These are phyloP conservation scores for Colletotrichum eremochloae DNA, from an alignment of 2,329 filamentous ascomycete species.

Conservation along the genomic window DNA sequence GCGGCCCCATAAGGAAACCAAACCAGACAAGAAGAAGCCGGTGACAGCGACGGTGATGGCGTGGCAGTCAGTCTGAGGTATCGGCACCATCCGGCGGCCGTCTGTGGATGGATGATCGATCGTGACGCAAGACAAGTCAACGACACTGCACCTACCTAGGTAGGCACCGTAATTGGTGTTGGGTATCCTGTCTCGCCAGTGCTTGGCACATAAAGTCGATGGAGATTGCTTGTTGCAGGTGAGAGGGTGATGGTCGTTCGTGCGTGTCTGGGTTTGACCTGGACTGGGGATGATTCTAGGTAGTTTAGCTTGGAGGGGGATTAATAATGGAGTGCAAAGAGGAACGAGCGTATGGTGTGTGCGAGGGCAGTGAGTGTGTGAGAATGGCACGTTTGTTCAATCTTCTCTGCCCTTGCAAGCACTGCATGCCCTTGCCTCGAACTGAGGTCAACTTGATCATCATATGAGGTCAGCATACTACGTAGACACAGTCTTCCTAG, in stretches of 20 bases:
- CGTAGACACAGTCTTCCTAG: too few relatives aligned
- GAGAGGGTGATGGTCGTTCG: neutral
- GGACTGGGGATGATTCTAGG: neutral
- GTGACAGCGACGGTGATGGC: neutral
- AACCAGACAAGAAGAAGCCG: conserved; percentile 1
- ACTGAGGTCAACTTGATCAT: conserved; percentile 4
- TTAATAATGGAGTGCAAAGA: neutral
- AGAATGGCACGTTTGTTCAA: neutral
- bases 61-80: neutral
- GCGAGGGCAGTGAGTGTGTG: neutral
- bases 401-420: neutral
- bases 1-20: neutral
- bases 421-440: neutral
- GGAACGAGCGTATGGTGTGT: neutral
- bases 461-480: conserved; percentile 3
- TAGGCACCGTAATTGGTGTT: neutral
- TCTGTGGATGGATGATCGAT: neutral
- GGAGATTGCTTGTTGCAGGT: neutral
- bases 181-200: neutral
- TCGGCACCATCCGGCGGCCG: neutral
- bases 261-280: neutral
- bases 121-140: neutral
- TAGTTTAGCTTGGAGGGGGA: neutral
- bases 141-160: too few relatives aligned
- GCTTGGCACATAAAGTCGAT: neutral